Evolutionary conservation across 2,329 filamentous ascomycete genomes (phyloP), one percentile per base, ranked within the genome.

Genomic region (Neophaeococcomyces aloes): DNA sequence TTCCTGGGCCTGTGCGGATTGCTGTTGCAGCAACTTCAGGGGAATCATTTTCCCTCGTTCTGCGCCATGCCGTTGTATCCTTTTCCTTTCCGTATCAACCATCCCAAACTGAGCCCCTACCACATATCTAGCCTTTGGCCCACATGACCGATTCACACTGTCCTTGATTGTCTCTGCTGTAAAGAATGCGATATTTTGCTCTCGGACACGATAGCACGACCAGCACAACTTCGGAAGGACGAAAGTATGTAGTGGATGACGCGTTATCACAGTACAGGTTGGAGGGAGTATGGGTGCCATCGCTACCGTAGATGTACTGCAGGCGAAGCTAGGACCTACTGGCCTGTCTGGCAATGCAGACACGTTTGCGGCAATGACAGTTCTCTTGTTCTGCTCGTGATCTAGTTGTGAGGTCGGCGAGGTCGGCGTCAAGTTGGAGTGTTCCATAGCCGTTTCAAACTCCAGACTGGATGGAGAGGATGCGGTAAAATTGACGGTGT

Each of bases 181-280:
- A 36, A 50, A 46, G 7, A 35, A 18, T 23, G 45, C 45, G 3
- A 47, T 34, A 8, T 48, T 46, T 10, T 41, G 29, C 34, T 49
- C 39, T 7, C 48, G 46, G 15, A 37, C 40, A 14, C 37, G 29
- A 11, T 51, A 42, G 32, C 48, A 51, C 2, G 39, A 11, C 8
- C 21, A 29, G 34, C 50, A 52, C 19, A 50, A 44, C 2, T 19
- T 17, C 18, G 44, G 41, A 33, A 53, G 36, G 14, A 42, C 30
- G 32, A 47, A 48, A 7, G 50, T 52, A 23, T 48, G 48, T 7
- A 50, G 41, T 13, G 50, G 50, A 38, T 52, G 49, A 1, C 31
- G 17, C 8, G 39, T 21, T 3, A 29, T 34, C 11, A 40, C 29
- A 23, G 39, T 21, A 27, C 48, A 50, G 10, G n/a, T 27, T 2